Percentiles rank a stretch among this genome's conserved stretches.
Evolutionary conservation across 345 rosid genomes (phyloP).

Genomic region (Turnera subulata): DNA sequence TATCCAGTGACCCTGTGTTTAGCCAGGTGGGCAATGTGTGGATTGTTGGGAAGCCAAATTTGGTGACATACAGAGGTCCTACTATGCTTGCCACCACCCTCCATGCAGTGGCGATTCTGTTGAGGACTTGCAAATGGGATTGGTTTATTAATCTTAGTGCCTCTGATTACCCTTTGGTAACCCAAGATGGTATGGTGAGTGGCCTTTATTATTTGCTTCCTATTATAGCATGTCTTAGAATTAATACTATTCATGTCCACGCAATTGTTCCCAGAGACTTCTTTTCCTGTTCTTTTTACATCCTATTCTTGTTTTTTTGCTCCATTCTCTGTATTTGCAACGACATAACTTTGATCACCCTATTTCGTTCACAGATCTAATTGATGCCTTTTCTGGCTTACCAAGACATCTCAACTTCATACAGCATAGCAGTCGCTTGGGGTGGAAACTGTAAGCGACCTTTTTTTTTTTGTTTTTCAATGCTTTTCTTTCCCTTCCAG

Average conservation of each 20-base stretch:
- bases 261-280: no score
- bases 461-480: neutral
- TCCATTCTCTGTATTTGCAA: no score
- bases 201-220: constrained; percentile 13
- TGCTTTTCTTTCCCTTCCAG: no score
- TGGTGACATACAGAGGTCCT: constrained; percentile 89
- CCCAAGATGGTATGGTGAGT: constrained; percentile 99
- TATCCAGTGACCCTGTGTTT: constrained; percentile 50
- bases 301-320: no score
- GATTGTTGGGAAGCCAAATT: constrained; percentile 67
- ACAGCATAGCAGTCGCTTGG: constrained; percentile 72
- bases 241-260: no score
- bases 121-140: constrained; percentile 80
- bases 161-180: constrained; percentile 83
- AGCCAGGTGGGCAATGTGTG: constrained; percentile 63
- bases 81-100: constrained; percentile 90
- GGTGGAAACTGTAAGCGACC: constrained; percentile 76
- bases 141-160: constrained; percentile 99
- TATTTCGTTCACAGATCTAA: constrained; percentile 64
- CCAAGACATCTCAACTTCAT: constrained; percentile 87
- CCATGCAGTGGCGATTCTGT: constrained; percentile 71
- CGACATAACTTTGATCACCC: neutral
- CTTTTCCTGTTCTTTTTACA: neutral
- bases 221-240: no score
- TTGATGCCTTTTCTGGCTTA: constrained; percentile 70